These are phyloP conservation scores for Suhomyces terraborum DNA, from an alignment of 1,139 yeast species.

Conservation along the genomic window DNA sequence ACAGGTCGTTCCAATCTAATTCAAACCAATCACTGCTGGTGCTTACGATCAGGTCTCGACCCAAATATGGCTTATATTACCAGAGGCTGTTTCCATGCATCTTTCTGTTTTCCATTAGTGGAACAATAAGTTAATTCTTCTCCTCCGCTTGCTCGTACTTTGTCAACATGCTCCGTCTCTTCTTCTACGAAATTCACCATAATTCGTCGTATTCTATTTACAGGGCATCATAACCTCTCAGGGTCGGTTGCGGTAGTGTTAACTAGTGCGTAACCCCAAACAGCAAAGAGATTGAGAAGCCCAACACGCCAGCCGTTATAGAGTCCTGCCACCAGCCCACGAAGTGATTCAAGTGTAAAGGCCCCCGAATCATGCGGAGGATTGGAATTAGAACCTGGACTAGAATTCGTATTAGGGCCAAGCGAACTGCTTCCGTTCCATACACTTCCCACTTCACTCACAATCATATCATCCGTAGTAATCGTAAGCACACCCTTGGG, in stretches of 20 bases:
- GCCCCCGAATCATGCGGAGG: too few species aligned
- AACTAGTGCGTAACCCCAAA: slow-evolving; percentile 76
- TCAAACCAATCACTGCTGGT: too few species aligned
- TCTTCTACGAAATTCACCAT: not conserved
- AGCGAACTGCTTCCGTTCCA: too few species aligned
- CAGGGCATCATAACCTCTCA: slow-evolving; percentile 33
- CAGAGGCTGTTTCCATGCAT: too few species aligned
- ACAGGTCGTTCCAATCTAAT: too few species aligned
- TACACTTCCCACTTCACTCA: slow-evolving; percentile 33
- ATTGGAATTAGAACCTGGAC: not conserved
- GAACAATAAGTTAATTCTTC: too few species aligned
- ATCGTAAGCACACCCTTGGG: slow-evolving; percentile 39
- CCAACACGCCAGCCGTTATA: slow-evolving; percentile 95
- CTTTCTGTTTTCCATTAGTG: too few species aligned
- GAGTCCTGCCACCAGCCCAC: slow-evolving; percentile 37
- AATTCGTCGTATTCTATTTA: slow-evolving; percentile 4
- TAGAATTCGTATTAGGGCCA: too few species aligned
- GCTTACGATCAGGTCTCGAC: too few species aligned
- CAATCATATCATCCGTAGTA: slow-evolving; percentile 51
- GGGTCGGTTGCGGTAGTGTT: slow-evolving; percentile 54
- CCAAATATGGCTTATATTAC: too few species aligned
- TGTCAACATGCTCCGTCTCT: too few species aligned
- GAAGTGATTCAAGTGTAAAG: slow-evolving; percentile 14
- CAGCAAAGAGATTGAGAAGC: slow-evolving; percentile 72
- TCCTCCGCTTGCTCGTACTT: too few species aligned